phyloP scores from a whole-genome alignment of 345 rosid species.

The Boechera retrofracta region DNA sequence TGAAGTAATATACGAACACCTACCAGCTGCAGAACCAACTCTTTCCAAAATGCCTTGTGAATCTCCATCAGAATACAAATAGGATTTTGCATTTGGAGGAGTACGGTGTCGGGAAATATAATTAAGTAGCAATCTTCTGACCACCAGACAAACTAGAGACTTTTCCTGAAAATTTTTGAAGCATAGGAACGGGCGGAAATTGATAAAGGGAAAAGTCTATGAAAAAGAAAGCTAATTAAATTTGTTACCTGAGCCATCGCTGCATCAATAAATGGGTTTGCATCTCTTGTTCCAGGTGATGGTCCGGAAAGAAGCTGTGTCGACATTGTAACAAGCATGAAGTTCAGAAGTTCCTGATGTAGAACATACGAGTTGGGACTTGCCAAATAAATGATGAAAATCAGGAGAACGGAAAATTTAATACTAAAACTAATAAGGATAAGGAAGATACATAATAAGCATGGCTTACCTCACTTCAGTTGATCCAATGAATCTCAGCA shows the following conservation, averaged over 20 bases:
- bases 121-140: constrained; percentile 69
- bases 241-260: constrained; percentile 81
- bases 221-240: constrained; percentile 12
- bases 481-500: constrained; percentile 74
- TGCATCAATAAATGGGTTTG: constrained; percentile 87
- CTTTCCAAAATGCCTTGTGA: constrained; percentile 85
- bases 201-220: constrained; percentile 13
- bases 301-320: constrained; percentile 88
- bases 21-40: constrained; percentile 95
- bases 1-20: constrained; percentile 29
- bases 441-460: constrained; percentile 4
- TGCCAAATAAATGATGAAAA: constrained; percentile 51
- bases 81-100: constrained; percentile 53
- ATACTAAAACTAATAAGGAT: constrained; percentile 12
- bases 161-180: constrained; percentile 60
- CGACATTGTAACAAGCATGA: constrained; percentile 86
- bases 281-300: constrained; percentile 73
- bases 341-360: constrained; percentile 94
- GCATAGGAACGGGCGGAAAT: constrained; percentile 13
- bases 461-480: constrained; percentile 75
- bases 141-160: constrained; percentile 68
- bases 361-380: constrained; percentile 74
- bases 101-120: constrained; percentile 63
- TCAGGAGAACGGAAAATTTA: constrained; percentile 39
- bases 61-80: constrained; percentile 61